Percentiles rank a stretch among this genome's conserved stretches.
Conservation (phyloP, 495 filamentous ascomycete species). For the Annulohypoxylon bovei region DNA sequence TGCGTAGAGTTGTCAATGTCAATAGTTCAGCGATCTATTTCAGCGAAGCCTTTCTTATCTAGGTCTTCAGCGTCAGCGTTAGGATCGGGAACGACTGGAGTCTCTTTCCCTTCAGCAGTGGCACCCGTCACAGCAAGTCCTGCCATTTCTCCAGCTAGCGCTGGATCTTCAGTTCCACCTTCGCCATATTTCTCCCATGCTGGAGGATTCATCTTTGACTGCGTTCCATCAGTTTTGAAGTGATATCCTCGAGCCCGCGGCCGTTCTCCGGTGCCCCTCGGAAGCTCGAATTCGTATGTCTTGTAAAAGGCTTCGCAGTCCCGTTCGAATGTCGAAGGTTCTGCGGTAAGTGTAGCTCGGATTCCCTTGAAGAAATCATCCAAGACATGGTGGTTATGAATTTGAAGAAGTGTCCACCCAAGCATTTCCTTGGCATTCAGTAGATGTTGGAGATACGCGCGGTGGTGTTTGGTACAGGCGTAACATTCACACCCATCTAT, state of each 20-base stretch:
- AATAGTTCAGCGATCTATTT: constrained; percentile 46
- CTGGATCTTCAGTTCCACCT: constrained; percentile 30
- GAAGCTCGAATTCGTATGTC: constrained; percentile 73
- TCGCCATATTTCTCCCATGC: constrained; percentile 63
- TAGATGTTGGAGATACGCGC: constrained; percentile 87
- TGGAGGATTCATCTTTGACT: constrained; percentile 72
- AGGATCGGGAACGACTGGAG: constrained; percentile 58
- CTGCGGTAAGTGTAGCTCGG: constrained; percentile 61
- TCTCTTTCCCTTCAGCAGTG: constrained; percentile 37
- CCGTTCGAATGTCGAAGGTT: constrained; percentile 68
- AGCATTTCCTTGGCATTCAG: constrained; percentile 93
- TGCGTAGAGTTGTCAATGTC: not conserved
- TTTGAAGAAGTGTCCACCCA: constrained; percentile 89
- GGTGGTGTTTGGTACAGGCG: constrained; percentile 83
- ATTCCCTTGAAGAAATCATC: constrained; percentile 77
- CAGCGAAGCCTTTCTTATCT: constrained; percentile 69
- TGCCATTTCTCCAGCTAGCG: constrained; percentile 38
- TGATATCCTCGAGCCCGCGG: constrained; percentile 90
- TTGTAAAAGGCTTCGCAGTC: constrained; percentile 65
- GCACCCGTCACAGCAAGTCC: constrained; percentile 39
- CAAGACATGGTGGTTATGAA: constrained; percentile 84
- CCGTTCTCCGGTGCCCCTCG: constrained; percentile 76
- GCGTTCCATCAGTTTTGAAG: constrained; percentile 72
- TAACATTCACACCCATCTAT: constrained; percentile 76
- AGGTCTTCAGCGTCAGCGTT: constrained; percentile 64